These are phyloP conservation scores for Myriosclerotinia scirpicola DNA, from an alignment of 2,329 filamentous ascomycete genomes.

Conservation along the genomic window DNA sequence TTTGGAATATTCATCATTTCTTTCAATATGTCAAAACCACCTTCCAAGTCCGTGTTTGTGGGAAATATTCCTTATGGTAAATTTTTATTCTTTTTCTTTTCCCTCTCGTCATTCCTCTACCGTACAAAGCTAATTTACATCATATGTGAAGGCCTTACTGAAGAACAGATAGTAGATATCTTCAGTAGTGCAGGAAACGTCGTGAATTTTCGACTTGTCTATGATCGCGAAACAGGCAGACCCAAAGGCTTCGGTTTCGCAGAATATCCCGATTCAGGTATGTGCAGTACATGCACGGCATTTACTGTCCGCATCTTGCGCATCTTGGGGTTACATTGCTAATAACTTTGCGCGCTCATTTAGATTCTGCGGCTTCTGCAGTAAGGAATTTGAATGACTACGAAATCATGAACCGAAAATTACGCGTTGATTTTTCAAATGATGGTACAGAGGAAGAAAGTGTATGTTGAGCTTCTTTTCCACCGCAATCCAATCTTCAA, in stretches of 20 bases:
- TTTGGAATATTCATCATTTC: slow-evolving; percentile 14
- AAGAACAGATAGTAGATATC: slow-evolving; percentile 94
- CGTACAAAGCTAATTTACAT: slow-evolving; percentile 26
- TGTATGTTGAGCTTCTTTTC: slow-evolving; percentile 28
- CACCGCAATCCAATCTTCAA: not conserved
- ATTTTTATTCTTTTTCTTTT: slow-evolving; percentile 28
- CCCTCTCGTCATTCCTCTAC: not conserved
- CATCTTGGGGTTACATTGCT: slow-evolving; percentile 16
- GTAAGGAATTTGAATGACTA: slow-evolving; percentile 94
- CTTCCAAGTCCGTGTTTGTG: slow-evolving; percentile 78
- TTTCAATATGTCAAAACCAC: slow-evolving; percentile 69
- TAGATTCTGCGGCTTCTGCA: slow-evolving; percentile 81
- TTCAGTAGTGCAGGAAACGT: slow-evolving; percentile 90
- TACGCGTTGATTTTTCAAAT: slow-evolving; percentile 94
- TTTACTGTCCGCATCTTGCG: slow-evolving; percentile 14
- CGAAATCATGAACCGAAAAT: slow-evolving; percentile 91
- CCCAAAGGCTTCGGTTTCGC: slow-evolving; percentile 97
- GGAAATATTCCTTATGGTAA: slow-evolving; percentile 82
- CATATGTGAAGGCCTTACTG: slow-evolving; percentile 71
- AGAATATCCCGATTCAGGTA: slow-evolving; percentile 90
- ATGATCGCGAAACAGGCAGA: slow-evolving; percentile 90
- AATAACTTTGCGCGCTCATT: slow-evolving; percentile 9
- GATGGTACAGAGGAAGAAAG: slow-evolving; percentile 69
- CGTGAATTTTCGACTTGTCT: slow-evolving; percentile 87
- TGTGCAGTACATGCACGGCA: slow-evolving; percentile 11